phyloP scores from a whole-genome alignment of 2,329 filamentous ascomycete genomes.

The Colletotrichum australisinense region DNA sequence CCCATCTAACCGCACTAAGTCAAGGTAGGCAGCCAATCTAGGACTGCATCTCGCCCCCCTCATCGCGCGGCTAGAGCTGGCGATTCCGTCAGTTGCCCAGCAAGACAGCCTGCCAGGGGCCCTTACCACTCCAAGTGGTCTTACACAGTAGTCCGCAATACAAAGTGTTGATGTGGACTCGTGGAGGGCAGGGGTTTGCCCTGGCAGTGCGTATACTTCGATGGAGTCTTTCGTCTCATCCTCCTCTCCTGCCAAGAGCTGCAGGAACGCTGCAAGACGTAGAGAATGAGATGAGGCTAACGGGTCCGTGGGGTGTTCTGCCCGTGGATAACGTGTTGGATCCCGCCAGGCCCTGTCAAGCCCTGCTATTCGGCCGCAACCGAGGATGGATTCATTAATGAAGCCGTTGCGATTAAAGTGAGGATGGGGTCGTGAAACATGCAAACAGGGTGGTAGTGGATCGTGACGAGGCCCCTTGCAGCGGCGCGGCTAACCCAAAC shows the following conservation, averaged over 20 bases:
- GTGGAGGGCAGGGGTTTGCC: slow-evolving; percentile 9
- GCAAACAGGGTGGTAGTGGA: slow-evolving; percentile 28
- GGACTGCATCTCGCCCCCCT: slow-evolving; percentile 13
- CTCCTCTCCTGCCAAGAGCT: slow-evolving; percentile 30
- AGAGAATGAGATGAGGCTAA: slow-evolving; percentile 27
- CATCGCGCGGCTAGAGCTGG: slow-evolving; percentile 34
- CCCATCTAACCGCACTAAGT: slow-evolving; percentile 27
- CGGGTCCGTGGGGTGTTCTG: background rate
- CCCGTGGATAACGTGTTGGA: background rate
- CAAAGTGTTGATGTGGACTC: slow-evolving; percentile 6
- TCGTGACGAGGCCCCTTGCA: slow-evolving; percentile 17
- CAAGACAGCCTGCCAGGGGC: background rate
- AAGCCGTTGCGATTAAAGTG: slow-evolving; percentile 33
- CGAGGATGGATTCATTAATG: slow-evolving; percentile 28
- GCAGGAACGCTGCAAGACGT: slow-evolving; percentile 19
- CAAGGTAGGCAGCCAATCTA: slow-evolving; percentile 17
- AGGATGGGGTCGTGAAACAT: slow-evolving; percentile 28
- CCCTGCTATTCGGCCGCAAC: slow-evolving; percentile 30
- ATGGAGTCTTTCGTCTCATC: slow-evolving; percentile 31
- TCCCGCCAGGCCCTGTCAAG: background rate
- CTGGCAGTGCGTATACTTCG: background rate
- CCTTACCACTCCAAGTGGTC: background rate
- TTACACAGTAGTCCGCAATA: background rate
- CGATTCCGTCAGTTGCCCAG: slow-evolving; percentile 25
- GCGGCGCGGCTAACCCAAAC: slow-evolving; percentile 32